A percentile compares a stretch with the other conserved stretches of the same genome.
These are phyloP conservation scores for Lenwebbia sp. DNA, from an alignment of 345 rosid species.

Conservation along the genomic window DNA sequence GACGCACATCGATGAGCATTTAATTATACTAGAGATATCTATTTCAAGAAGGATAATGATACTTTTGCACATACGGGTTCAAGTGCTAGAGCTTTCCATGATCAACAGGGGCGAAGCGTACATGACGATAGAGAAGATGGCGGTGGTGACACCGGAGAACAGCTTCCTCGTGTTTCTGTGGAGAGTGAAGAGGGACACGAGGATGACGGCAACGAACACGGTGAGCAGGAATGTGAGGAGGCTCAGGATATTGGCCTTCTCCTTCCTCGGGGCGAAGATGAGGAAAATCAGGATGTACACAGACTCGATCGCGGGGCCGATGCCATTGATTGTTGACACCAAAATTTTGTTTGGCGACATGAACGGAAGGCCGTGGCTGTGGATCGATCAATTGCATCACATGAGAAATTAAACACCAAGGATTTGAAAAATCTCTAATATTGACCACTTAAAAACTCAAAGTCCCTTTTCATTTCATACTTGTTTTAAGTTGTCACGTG, in stretches of 20 bases:
- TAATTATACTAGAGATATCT: too few relatives aligned
- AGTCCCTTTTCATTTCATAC: neutral
- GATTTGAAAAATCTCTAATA: neutral
- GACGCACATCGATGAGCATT: too few relatives aligned
- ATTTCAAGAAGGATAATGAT: too few relatives aligned
- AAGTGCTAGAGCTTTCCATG: conserved; percentile 39
- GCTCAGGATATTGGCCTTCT: conserved; percentile 56
- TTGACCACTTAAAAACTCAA: neutral
- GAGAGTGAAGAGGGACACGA: conserved; percentile 57
- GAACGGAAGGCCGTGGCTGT: conserved; percentile 89
- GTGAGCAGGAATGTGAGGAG: conserved; percentile 38
- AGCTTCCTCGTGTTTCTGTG: conserved; percentile 54
- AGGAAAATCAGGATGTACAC: conserved; percentile 61
- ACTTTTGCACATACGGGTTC: too few relatives aligned
- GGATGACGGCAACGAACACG: conserved; percentile 40
- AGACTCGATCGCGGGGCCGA: conserved; percentile 61
- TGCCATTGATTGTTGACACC: conserved; percentile 71
- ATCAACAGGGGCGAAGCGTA: conserved; percentile 88
- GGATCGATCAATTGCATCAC: neutral
- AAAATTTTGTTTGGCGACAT: conserved; percentile 68
- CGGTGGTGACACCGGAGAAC: conserved; percentile 67
- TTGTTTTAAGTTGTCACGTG: too few relatives aligned
- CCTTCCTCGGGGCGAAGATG: conserved; percentile 54
- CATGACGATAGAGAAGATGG: conserved; percentile 88
- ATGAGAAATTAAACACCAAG: neutral